A percentile compares a stretch with the other conserved stretches of the same genome.
Evolutionary conservation across 192 early-diverging fungal species (phyloP).

Genomic region (Backusella australiensis): DNA sequence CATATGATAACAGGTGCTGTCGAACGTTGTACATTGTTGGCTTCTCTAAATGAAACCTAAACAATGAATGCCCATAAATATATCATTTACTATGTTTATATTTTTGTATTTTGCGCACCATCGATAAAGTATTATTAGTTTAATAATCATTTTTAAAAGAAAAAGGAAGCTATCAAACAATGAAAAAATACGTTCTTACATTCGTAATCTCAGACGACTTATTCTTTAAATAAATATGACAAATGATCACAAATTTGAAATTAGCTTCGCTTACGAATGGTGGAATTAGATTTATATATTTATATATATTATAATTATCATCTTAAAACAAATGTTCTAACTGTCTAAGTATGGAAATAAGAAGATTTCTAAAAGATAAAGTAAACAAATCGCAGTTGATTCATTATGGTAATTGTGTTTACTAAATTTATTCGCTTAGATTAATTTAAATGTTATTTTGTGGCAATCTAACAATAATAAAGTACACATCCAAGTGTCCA

Average conservation of each 20-base stretch:
- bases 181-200: no score
- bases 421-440: not conserved
- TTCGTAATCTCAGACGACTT: no score
- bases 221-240: no score
- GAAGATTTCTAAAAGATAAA: not conserved
- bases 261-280: no score
- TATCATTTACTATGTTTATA: not conserved
- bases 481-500: not conserved
- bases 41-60: not conserved
- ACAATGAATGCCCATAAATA: not conserved
- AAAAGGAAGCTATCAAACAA: no score
- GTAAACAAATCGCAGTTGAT: not conserved
- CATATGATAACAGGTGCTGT: conserved; percentile 3
- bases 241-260: no score
- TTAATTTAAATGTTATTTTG: not conserved
- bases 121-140: not conserved
- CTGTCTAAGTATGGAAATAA: not conserved
- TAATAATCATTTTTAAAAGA: no score
- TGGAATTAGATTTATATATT: not conserved
- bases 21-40: not conserved
- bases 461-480: not conserved
- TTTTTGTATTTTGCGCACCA: not conserved
- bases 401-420: not conserved
- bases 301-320: not conserved
- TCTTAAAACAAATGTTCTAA: not conserved